phyloP scores from a whole-genome alignment of 2,329 filamentous ascomycete species.

The Leptographium procerum region DNA sequence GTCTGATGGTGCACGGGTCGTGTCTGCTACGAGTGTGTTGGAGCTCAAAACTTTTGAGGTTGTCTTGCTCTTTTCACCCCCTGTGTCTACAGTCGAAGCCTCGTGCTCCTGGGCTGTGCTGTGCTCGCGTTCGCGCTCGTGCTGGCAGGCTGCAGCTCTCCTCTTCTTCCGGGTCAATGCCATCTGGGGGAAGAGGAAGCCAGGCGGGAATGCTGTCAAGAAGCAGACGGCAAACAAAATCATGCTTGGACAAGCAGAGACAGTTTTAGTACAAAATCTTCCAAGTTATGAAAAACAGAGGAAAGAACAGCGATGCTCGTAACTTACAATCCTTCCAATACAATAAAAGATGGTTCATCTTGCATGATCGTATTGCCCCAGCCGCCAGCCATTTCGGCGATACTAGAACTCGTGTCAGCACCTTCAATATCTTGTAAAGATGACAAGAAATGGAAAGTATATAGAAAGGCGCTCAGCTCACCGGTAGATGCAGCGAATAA shows the following conservation, averaged over 20 bases:
- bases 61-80: background rate
- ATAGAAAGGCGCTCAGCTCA: constrained; percentile 23
- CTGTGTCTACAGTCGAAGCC: background rate
- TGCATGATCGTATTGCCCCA: constrained; percentile 56
- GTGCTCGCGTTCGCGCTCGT: too few species aligned
- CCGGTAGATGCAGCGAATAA: constrained; percentile 45
- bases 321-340: constrained; percentile 41
- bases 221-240: constrained; percentile 37
- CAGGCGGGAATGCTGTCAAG: constrained; percentile 42
- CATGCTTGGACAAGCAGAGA: constrained; percentile 21
- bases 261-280: background rate
- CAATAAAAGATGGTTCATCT: constrained; percentile 46
- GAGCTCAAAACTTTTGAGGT: background rate
- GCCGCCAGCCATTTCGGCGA: constrained; percentile 52
- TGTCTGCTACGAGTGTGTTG: background rate
- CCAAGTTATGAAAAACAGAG: background rate
- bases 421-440: background rate
- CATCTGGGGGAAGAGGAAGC: constrained; percentile 45
- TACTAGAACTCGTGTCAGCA: constrained; percentile 23
- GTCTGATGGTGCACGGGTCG: background rate
- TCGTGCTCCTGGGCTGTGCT: background rate
- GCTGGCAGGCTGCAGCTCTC: background rate
- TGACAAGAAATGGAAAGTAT: background rate
- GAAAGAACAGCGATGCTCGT: background rate
- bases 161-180: constrained; percentile 13